Percentiles rank a stretch among this genome's conserved stretches.
Evolutionary conservation across 2,329 filamentous ascomycete genomes (phyloP).

Genomic region (Teratosphaeria gauchensis): DNA sequence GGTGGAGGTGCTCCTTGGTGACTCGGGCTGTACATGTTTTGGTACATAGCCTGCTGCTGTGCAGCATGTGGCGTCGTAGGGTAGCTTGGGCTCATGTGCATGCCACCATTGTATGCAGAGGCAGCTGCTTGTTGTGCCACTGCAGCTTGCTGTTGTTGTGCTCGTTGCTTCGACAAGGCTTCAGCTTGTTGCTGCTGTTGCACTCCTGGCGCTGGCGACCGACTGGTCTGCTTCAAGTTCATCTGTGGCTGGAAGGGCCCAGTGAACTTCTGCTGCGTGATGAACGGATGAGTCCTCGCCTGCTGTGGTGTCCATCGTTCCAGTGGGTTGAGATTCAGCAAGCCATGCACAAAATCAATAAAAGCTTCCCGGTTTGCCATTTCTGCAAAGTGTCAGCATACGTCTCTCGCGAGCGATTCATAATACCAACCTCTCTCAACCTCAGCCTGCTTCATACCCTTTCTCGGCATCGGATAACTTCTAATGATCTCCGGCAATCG

Average conservation of each 20-base stretch:
- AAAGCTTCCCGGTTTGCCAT: slow-evolving; percentile 97
- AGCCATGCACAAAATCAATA: slow-evolving; percentile 91
- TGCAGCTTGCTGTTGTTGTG: slow-evolving; percentile 39
- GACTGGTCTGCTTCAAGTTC: slow-evolving; percentile 84
- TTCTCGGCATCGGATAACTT: slow-evolving; percentile 93
- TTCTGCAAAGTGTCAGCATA: slow-evolving; percentile 48
- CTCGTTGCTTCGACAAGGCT: slow-evolving; percentile 83
- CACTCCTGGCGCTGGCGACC: slow-evolving; percentile 84
- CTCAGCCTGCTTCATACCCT: slow-evolving; percentile 98
- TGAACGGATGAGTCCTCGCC: slow-evolving; percentile 94
- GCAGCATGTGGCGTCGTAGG: slow-evolving; percentile 30
- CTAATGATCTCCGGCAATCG: slow-evolving; percentile 95
- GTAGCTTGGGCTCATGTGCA: slow-evolving; percentile 30
- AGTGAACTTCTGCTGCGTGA: slow-evolving; percentile 95
- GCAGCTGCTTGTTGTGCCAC: slow-evolving; percentile 20
- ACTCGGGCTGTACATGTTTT: slow-evolving; percentile 58
- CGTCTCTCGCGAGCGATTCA: neutral
- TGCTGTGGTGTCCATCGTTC: slow-evolving; percentile 97
- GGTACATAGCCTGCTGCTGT: slow-evolving; percentile 58
- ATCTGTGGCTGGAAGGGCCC: slow-evolving; percentile 94
- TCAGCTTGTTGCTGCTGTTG: slow-evolving; percentile 95
- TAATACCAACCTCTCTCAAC: slow-evolving; percentile 73
- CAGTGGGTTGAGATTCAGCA: slow-evolving; percentile 88
- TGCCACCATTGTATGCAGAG: slow-evolving; percentile 16
- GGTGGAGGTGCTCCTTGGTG: slow-evolving; percentile 66